Evolutionary conservation across 1,284 basidiomycete species (phyloP).

Genomic region (Tilletia walkeri): DNA sequence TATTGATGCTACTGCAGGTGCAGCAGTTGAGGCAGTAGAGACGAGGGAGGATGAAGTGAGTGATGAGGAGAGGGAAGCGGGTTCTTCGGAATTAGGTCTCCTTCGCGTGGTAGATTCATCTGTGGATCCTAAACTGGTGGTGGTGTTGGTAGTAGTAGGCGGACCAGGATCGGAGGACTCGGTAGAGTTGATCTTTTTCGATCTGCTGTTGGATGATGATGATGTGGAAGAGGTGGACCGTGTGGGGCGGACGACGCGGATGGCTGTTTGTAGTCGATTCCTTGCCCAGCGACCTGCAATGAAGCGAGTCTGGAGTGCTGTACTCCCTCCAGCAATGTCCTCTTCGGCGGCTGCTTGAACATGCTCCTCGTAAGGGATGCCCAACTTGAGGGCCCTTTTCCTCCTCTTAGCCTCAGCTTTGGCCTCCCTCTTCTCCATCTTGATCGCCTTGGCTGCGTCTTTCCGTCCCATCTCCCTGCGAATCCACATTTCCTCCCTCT

Average conservation of each 20-base stretch:
- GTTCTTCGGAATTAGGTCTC: too few species aligned
- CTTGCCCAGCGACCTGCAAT: constrained; percentile 14
- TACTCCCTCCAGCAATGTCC: not conserved
- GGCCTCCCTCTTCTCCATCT: not conserved
- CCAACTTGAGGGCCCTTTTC: not conserved
- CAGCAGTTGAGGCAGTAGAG: too few species aligned
- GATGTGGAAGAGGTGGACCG: not conserved
- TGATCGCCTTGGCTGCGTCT: not conserved
- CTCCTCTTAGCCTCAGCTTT: not conserved
- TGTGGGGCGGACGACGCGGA: constrained; percentile 2
- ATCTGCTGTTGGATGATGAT: not conserved
- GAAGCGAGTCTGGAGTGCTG: constrained; percentile 11
- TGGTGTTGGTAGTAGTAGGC: too few species aligned
- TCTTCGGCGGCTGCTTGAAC: not conserved
- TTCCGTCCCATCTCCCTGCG: constrained; percentile 12
- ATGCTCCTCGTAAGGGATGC: not conserved
- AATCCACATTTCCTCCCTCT: constrained; percentile 1
- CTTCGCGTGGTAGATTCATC: too few species aligned
- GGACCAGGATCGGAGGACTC: too few species aligned
- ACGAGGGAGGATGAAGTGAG: too few species aligned
- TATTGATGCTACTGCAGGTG: too few species aligned
- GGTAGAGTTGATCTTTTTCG: too few species aligned
- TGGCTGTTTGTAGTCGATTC: constrained; percentile 8
- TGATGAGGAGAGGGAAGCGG: too few species aligned
- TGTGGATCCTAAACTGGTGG: too few species aligned